A percentile compares a stretch with the other conserved stretches of the same genome.
Conservation (phyloP, 192 early-diverging fungal genomes). For the Rhizoclosmatium globosum region DNA sequence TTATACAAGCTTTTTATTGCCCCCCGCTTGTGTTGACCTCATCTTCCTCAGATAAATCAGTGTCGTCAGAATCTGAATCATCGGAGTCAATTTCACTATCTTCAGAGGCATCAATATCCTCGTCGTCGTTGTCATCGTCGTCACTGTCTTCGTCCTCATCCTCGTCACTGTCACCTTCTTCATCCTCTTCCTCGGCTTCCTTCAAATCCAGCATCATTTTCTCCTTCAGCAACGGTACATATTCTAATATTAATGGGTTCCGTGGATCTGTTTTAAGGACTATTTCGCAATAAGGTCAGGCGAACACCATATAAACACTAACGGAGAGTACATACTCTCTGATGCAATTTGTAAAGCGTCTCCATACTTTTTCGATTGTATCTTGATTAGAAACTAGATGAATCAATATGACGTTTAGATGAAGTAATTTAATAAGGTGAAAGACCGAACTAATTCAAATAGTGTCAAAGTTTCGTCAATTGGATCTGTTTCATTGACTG, state of each 20-base stretch:
- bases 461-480: slow-evolving; percentile 30
- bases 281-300: neutral
- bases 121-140: neutral
- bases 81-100: neutral
- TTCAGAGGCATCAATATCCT: neutral
- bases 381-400: slow-evolving; percentile 29
- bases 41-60: neutral
- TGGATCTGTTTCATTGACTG: slow-evolving; percentile 20
- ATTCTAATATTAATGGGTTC: slow-evolving; percentile 35
- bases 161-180: neutral
- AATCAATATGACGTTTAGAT: neutral
- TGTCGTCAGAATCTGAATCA: neutral
- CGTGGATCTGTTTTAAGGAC: slow-evolving; percentile 32
- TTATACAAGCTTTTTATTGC: slow-evolving; percentile 3
- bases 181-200: neutral
- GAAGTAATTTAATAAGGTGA: neutral
- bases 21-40: neutral
- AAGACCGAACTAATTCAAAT: slow-evolving; percentile 22
- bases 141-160: slow-evolving; percentile 10
- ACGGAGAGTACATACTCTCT: slow-evolving; percentile 11
- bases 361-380: slow-evolving; percentile 19
- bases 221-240: slow-evolving; percentile 39
- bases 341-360: slow-evolving; percentile 24
- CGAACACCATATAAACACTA: too few species aligned
- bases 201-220: slow-evolving; percentile 30